A percentile compares a stretch with the other conserved stretches of the same genome.
These are phyloP conservation scores for Naganishia cerealis DNA, from an alignment of 1,284 basidiomycete genomes.

Conservation along the genomic window DNA sequence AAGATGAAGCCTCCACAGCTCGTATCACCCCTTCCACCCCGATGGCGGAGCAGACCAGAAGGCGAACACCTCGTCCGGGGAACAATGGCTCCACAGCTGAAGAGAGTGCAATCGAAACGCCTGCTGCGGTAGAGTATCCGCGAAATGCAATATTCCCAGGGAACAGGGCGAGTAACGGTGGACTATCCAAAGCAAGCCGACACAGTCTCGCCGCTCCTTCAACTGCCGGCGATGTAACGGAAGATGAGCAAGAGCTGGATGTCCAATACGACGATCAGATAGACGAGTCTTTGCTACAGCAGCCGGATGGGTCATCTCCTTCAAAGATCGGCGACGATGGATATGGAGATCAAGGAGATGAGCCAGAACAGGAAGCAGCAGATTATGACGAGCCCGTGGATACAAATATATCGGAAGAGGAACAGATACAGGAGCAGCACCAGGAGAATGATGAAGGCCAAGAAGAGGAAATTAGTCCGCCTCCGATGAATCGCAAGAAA, in stretches of 20 bases:
- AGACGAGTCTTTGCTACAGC: constrained; percentile 25
- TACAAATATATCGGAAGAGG: constrained; percentile 31
- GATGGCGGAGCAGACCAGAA: background rate
- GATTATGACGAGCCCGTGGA: constrained; percentile 35
- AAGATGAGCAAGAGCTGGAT: constrained; percentile 19
- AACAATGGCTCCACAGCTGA: background rate
- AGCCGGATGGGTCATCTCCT: constrained; percentile 11
- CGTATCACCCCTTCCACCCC: constrained; percentile 7
- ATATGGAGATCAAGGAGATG: constrained; percentile 41
- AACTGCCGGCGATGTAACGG: constrained; percentile 1
- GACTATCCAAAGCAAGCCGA: constrained; percentile 20
- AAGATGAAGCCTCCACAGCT: background rate
- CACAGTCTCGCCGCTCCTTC: constrained; percentile 15
- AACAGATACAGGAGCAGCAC: constrained; percentile 37
- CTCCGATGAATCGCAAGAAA: constrained; percentile 33
- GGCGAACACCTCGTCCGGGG: constrained; percentile 1
- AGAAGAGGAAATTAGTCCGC: constrained; percentile 34
- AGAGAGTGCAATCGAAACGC: background rate
- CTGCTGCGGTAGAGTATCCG: constrained; percentile 1
- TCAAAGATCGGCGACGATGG: constrained; percentile 36
- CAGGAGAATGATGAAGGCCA: constrained; percentile 43
- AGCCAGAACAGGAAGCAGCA: constrained; percentile 35
- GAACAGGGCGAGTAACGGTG: constrained; percentile 11
- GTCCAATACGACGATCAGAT: constrained; percentile 14
- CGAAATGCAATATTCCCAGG: constrained; percentile 9